phyloP scores from a whole-genome alignment of 2,329 filamentous ascomycete genomes.

The Scytalidium lignicola region DNA sequence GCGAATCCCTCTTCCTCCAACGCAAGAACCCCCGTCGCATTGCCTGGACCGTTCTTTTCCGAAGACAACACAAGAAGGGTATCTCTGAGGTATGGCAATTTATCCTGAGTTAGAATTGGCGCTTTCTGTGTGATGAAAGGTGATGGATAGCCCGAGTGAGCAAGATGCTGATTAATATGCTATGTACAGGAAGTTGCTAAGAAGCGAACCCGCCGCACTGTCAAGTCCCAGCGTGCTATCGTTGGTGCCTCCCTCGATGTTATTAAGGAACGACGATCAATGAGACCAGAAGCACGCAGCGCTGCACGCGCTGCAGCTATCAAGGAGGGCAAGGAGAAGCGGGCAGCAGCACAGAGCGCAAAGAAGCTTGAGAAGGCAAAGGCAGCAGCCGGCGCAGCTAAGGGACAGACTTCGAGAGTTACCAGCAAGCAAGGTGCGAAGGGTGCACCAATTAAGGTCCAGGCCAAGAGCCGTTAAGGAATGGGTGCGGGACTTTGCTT shows the following conservation, averaged over 20 bases:
- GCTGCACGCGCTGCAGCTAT: conserved; percentile 87
- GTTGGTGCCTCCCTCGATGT: conserved; percentile 99
- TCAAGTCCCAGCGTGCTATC: conserved; percentile 98
- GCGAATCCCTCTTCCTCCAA: conserved; percentile 99
- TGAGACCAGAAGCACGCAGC: conserved; percentile 91
- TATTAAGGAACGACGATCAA: conserved; percentile 96
- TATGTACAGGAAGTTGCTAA: conserved; percentile 89
- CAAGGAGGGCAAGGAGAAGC: conserved; percentile 99
- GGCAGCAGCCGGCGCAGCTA: conserved; percentile 66
- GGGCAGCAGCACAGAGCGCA: conserved; percentile 74
- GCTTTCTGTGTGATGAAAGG: background rate
- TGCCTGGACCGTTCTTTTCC: conserved; percentile 96
- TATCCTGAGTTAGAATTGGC: conserved; percentile 3
- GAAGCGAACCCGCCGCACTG: conserved; percentile 96
- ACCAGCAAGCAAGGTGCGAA: conserved; percentile 96
- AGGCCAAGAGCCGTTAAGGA: conserved; percentile 77
- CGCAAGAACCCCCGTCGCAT: conserved; percentile 99
- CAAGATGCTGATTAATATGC: conserved; percentile 11
- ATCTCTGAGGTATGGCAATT: conserved; percentile 88
- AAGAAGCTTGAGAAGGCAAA: conserved; percentile 99
- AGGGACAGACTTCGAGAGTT: conserved; percentile 75
- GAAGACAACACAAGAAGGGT: conserved; percentile 99
- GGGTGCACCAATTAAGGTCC: conserved; percentile 80
- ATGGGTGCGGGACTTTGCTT: conserved; percentile 12
- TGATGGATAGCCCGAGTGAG: conserved; percentile 1